These are phyloP conservation scores for Phaseolus lunatus DNA, from an alignment of 306 rosid species.

Conservation along the genomic window DNA sequence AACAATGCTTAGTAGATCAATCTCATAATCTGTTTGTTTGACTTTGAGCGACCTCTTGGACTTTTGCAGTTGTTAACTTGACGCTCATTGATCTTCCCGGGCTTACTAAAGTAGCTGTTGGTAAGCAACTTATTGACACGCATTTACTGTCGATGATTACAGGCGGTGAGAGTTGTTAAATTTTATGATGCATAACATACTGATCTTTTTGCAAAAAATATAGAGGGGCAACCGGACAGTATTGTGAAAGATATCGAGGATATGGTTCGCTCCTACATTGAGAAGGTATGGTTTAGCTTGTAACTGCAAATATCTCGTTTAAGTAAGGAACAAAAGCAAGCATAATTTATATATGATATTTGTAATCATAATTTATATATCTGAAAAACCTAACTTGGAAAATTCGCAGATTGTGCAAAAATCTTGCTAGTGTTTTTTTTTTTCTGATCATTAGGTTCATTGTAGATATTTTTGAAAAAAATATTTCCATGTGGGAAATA, in stretches of 20 bases:
- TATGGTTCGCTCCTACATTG: slow-evolving; percentile 95
- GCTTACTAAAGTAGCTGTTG: slow-evolving; percentile 95
- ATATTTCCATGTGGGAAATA: slow-evolving; percentile 19
- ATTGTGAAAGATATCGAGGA: slow-evolving; percentile 88
- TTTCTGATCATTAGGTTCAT: not conserved
- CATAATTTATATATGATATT: slow-evolving; percentile 11
- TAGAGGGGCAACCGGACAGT: slow-evolving; percentile 96
- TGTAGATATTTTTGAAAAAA: not conserved
- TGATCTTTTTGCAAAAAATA: slow-evolving; percentile 41
- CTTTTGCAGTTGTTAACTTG: slow-evolving; percentile 86
- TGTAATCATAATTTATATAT: slow-evolving; percentile 1
- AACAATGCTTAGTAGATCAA: not conserved
- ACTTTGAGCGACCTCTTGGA: slow-evolving; percentile 37
- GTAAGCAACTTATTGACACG: slow-evolving; percentile 53
- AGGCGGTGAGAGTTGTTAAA: not conserved
- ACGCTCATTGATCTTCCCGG: slow-evolving; percentile 98
- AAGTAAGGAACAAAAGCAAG: slow-evolving; percentile 9
- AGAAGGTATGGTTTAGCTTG: slow-evolving; percentile 68
- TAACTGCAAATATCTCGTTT: slow-evolving; percentile 16
- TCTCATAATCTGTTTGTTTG: slow-evolving; percentile 9
- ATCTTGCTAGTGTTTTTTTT: slow-evolving; percentile 1
- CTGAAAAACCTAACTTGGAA: slow-evolving; percentile 4
- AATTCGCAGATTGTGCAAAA: slow-evolving; percentile 5
- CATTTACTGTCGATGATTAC: slow-evolving; percentile 32
- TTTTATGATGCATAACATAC: slow-evolving; percentile 22